Percentiles rank a stretch among this genome's conserved stretches.
Evolutionary conservation across 495 filamentous ascomycete genomes (phyloP).

Genomic region (Hypoxylon intermedium): DNA sequence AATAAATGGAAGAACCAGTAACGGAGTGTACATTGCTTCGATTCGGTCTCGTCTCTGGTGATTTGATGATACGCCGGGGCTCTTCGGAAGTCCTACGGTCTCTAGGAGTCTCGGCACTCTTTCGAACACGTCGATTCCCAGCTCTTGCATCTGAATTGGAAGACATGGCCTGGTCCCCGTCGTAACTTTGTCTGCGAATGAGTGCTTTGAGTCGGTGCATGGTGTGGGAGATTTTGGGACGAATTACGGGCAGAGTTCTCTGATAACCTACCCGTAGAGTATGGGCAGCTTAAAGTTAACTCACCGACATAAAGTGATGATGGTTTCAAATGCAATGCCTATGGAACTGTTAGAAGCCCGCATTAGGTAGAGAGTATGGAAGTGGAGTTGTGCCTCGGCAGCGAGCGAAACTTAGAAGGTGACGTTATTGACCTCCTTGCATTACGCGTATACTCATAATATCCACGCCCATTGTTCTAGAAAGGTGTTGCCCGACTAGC

Average conservation of each 20-base stretch:
- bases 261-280: too few relatives aligned
- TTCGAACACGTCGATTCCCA: background rate
- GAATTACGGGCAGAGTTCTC: too few relatives aligned
- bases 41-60: background rate
- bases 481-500: too few relatives aligned
- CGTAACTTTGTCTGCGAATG: conserved; percentile 8
- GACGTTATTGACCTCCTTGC: background rate
- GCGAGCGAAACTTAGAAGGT: background rate
- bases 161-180: background rate
- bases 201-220: conserved; percentile 19
- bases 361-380: too few relatives aligned
- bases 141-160: background rate
- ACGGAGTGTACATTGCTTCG: background rate
- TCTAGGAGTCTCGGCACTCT: background rate
- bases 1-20: too few relatives aligned
- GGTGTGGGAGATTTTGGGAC: background rate
- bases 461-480: too few relatives aligned
- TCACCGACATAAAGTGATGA: too few relatives aligned
- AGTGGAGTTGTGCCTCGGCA: too few relatives aligned
- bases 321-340: too few relatives aligned
- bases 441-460: too few relatives aligned
- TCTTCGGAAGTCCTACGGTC: background rate
- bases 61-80: background rate
- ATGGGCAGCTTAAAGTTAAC: too few relatives aligned
- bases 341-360: too few relatives aligned